A percentile compares a stretch with the other conserved stretches of the same genome.
Conservation (phyloP, 306 rosid species). For the Canavalia gladiata region DNA sequence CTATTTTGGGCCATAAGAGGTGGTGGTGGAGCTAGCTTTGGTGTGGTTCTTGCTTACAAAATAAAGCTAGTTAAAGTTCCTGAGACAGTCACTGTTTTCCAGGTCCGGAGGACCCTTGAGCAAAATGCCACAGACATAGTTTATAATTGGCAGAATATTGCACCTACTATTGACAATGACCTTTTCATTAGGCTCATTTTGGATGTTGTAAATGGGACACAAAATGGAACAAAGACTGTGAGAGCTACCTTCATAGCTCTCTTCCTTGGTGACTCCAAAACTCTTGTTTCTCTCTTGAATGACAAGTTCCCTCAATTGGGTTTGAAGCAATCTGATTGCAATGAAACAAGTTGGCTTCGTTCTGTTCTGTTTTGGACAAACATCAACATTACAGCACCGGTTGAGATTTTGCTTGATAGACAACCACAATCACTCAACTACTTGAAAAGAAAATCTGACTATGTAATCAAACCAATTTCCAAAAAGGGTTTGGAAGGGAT, state of each 20-base stretch:
- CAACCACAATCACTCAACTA: conserved; percentile 57
- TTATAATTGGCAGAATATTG: conserved; percentile 72
- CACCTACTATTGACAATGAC: conserved; percentile 53
- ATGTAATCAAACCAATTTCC: conserved; percentile 62
- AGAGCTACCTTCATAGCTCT: conserved; percentile 64
- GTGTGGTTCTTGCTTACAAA: conserved; percentile 69
- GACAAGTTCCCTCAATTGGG: conserved; percentile 64
- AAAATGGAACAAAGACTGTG: conserved; percentile 51
- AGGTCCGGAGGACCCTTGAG: conserved; percentile 64
- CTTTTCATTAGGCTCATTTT: conserved; percentile 61
- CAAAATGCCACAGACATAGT: conserved; percentile 64
- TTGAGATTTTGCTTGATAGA: conserved; percentile 65
- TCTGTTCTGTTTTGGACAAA: conserved; percentile 64
- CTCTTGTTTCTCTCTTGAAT: conserved; percentile 56
- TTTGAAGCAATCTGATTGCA: conserved; percentile 53
- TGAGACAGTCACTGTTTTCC: conserved; percentile 67
- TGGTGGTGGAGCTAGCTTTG: conserved; percentile 86
- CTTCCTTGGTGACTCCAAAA: conserved; percentile 68
- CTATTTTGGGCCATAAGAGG: conserved; percentile 93
- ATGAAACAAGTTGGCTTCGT: conserved; percentile 71
- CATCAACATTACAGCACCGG: conserved; percentile 47
- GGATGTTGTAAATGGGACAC: conserved; percentile 51
- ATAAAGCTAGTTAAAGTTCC: conserved; percentile 68
- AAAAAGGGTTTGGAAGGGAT: conserved; percentile 63
- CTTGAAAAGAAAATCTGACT: conserved; percentile 81